A percentile compares a stretch with the other conserved stretches of the same genome.
phyloP scores from a whole-genome alignment of 176 grass and related monocot genomes.

The Puya raimondii region DNA sequence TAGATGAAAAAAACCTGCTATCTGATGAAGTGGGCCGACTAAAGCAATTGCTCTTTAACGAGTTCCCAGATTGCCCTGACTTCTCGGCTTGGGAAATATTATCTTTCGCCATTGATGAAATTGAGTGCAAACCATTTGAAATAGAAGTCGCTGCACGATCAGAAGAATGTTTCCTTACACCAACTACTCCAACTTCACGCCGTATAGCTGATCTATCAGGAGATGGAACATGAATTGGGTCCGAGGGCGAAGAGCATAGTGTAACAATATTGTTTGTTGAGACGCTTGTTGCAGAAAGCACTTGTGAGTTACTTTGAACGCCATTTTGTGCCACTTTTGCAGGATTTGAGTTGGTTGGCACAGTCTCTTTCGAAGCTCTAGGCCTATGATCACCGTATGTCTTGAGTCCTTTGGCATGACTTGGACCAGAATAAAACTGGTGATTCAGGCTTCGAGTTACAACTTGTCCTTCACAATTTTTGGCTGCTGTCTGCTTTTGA shows the following conservation, averaged over 20 bases:
- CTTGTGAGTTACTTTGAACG: conserved; percentile 2
- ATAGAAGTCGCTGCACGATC: conserved; percentile 30
- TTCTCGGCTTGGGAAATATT: conserved; percentile 22
- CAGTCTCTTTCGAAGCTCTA: conserved; percentile 13
- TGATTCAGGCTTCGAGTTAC: conserved; percentile 23
- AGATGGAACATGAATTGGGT: conserved; percentile 67
- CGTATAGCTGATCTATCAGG: conserved; percentile 54
- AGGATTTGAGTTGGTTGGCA: conserved; percentile 12
- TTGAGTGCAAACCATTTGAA: conserved; percentile 24
- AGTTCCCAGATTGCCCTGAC: conserved; percentile 12
- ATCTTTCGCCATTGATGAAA: conserved; percentile 16
- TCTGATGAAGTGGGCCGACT: conserved; percentile 11
- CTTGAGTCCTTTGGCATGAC: conserved; percentile 26
- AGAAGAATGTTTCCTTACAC: conserved; percentile 26
- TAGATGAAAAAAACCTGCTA: conserved; percentile 17
- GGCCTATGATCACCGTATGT: conserved; percentile 19
- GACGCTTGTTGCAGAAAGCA: conserved; percentile 15
- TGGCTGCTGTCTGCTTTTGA: conserved; percentile 18
- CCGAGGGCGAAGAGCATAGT: conserved; percentile 59
- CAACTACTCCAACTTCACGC: conserved; percentile 65
- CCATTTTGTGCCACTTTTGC: conserved; percentile 23
- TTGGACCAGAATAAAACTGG: conserved; percentile 6
- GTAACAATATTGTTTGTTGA: conserved; percentile 33
- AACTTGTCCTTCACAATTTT: conserved; percentile 24
- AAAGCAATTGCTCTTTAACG: conserved; percentile 13